Evolutionary conservation across 768 basidiomycete genomes (phyloP).

Genomic region (Boletus edulis): DNA sequence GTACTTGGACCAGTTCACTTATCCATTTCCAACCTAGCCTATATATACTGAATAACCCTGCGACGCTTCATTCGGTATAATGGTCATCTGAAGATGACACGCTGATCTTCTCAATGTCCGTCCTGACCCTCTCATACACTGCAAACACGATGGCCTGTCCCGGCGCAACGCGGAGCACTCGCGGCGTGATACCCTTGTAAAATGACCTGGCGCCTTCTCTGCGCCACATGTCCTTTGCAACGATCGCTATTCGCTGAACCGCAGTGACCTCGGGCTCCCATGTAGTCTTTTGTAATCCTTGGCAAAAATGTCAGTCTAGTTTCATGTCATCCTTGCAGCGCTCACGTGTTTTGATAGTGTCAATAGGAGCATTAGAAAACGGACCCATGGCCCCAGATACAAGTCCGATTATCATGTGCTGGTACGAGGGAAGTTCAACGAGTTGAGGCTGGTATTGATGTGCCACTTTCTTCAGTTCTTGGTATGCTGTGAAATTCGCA

Average conservation of each 20-base stretch:
- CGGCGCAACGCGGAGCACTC: slow-evolving; percentile 94
- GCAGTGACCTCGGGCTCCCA: slow-evolving; percentile 74
- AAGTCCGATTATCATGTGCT: slow-evolving; percentile 93
- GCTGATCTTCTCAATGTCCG: slow-evolving; percentile 64
- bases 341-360: slow-evolving; percentile 93
- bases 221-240: slow-evolving; percentile 92
- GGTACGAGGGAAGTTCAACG: slow-evolving; percentile 83
- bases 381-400: slow-evolving; percentile 98
- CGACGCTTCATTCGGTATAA: slow-evolving; percentile 64
- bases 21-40: too few relatives aligned
- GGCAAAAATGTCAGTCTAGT: neutral
- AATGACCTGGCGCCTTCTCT: slow-evolving; percentile 87
- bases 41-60: neutral
- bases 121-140: slow-evolving; percentile 89
- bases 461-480: slow-evolving; percentile 88
- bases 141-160: slow-evolving; percentile 97
- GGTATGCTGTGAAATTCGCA: slow-evolving; percentile 98
- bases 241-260: slow-evolving; percentile 71
- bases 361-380: slow-evolving; percentile 95
- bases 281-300: slow-evolving; percentile 84
- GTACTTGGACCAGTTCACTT: too few relatives aligned
- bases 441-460: slow-evolving; percentile 76
- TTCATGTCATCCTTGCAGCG: neutral
- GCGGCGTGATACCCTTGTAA: slow-evolving; percentile 98
- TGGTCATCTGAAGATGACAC: slow-evolving; percentile 58